phyloP scores from a whole-genome alignment of 345 rosid species.

The Salix suchowensis region DNA sequence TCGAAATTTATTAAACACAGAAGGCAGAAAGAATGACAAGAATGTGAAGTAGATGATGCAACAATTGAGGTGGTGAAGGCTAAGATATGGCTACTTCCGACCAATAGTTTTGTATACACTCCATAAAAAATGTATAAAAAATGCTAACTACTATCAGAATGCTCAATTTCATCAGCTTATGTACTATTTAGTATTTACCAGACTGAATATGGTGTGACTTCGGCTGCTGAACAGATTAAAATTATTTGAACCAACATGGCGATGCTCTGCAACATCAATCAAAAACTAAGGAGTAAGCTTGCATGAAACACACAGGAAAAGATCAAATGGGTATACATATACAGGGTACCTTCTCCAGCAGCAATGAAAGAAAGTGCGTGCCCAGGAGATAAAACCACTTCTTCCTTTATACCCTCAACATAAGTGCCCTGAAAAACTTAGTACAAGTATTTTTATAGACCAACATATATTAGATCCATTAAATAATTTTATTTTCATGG shows the following conservation, averaged over 20 bases:
- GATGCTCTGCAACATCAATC: constrained; percentile 64
- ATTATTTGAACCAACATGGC: constrained; percentile 99
- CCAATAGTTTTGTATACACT: background rate
- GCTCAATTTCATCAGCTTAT: background rate
- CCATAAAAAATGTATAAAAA: background rate
- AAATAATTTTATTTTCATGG: background rate
- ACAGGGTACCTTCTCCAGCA: constrained; percentile 86
- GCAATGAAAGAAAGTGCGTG: constrained; percentile 97
- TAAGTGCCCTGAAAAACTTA: constrained; percentile 73
- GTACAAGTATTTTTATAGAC: background rate
- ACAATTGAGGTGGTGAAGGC: background rate
- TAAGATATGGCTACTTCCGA: background rate
- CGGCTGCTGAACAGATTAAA: constrained; percentile 95
- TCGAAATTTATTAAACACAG: background rate
- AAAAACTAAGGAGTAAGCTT: constrained; percentile 7
- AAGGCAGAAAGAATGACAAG: background rate
- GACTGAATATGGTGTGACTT: constrained; percentile 96
- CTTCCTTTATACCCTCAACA: constrained; percentile 99
- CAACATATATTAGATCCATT: background rate
- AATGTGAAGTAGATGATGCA: background rate
- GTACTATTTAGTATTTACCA: constrained; percentile 50
- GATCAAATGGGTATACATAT: background rate
- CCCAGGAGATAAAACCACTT: constrained; percentile 98
- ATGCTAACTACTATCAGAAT: background rate
- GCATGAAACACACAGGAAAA: background rate